These are phyloP conservation scores for Aegilops sharonensis DNA, from an alignment of 176 grass and related monocot genomes.

Conservation along the genomic window DNA sequence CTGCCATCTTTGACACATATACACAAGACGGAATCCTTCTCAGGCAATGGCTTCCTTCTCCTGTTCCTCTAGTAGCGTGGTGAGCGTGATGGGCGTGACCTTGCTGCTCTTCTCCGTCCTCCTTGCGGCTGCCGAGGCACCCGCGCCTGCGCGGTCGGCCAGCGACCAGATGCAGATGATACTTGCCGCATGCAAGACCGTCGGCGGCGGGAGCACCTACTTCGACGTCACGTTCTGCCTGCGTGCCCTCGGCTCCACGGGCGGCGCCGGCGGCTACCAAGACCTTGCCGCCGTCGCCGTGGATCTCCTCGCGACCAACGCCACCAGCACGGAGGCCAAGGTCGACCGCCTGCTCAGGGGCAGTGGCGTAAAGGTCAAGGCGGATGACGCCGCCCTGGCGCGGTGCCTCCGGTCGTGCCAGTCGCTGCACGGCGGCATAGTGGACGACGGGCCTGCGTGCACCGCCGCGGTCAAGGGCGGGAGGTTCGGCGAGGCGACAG, in stretches of 20 bases:
- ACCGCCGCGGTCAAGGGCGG: neutral
- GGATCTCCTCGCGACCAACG: constrained; percentile 25
- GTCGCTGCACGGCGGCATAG: constrained; percentile 1
- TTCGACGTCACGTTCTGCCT: constrained; percentile 24
- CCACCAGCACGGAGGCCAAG: constrained; percentile 32
- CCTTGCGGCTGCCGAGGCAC: neutral
- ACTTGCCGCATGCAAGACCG: constrained; percentile 21
- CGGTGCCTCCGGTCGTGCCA: constrained; percentile 15
- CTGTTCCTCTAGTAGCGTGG: neutral
- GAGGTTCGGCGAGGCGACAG: neutral
- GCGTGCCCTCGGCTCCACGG: constrained; percentile 11
- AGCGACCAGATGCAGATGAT: neutral
- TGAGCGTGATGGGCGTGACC: neutral
- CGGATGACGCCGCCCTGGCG: neutral
- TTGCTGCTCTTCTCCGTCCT: constrained; percentile 1
- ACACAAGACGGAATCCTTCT: too few species aligned
- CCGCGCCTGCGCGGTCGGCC: neutral
- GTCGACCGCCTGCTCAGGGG: neutral
- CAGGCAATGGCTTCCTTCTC: too few species aligned
- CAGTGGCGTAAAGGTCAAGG: neutral
- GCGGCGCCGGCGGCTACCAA: neutral
- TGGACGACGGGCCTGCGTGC: neutral
- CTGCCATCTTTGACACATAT: neutral
- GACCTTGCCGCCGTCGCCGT: neutral
- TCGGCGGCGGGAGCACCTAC: constrained; percentile 23